Conservation (phyloP, 768 basidiomycete genomes). For the Phanerochaete sordida region DNA sequence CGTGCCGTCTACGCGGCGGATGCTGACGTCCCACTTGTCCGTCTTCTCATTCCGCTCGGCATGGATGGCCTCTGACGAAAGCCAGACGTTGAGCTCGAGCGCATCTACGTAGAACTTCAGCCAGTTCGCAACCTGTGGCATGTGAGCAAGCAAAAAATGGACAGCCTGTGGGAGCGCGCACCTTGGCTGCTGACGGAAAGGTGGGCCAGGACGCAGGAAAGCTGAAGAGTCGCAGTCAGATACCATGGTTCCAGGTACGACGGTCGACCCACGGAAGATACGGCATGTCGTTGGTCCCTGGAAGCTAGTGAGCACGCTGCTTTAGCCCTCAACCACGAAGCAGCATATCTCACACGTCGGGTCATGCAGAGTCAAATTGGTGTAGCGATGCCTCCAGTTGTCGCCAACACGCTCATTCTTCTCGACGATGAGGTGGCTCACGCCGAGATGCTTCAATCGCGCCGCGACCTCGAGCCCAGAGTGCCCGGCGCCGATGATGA, state of each 20-base stretch:
- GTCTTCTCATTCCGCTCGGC: neutral
- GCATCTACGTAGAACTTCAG: conserved; percentile 24
- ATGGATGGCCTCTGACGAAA: conserved; percentile 2
- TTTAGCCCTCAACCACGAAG: too few relatives aligned
- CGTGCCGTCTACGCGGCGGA: neutral
- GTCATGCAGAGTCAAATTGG: conserved; percentile 64
- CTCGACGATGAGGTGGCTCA: conserved; percentile 57
- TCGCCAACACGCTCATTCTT: conserved; percentile 58
- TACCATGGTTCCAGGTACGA: neutral
- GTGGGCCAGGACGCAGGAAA: conserved; percentile 13
- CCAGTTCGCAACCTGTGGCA: conserved; percentile 1
- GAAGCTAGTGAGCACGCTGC: too few relatives aligned
- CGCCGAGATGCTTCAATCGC: conserved; percentile 48
- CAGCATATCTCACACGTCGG: conserved; percentile 44
- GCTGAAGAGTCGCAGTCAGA: neutral
- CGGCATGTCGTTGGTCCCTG: conserved; percentile 46
- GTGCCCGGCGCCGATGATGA: conserved; percentile 37
- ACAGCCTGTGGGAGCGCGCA: neutral
- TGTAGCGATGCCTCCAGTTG: conserved; percentile 65
- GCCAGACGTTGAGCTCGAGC: conserved; percentile 33
- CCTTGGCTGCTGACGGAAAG: neutral
- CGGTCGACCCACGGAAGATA: conserved; percentile 36
- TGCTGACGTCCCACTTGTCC: conserved; percentile 1
- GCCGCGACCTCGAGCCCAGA: conserved; percentile 56
- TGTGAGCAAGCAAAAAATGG: conserved; percentile 15